Percentiles rank a stretch among this genome's conserved stretches.
phyloP scores from a whole-genome alignment of 192 early-diverging fungal genomes.

The Umbelopsis ramanniana region DNA sequence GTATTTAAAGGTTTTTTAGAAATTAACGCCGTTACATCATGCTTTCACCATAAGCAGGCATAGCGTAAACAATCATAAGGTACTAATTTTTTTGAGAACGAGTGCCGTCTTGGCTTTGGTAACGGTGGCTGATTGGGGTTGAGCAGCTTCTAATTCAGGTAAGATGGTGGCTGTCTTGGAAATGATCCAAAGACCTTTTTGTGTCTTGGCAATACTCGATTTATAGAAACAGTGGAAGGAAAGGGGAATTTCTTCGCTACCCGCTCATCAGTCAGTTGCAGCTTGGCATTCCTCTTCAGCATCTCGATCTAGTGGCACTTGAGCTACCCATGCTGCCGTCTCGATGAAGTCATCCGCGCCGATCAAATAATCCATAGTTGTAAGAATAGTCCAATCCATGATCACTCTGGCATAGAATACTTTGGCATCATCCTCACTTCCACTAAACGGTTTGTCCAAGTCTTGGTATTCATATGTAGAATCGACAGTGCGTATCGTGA shows the following conservation, averaged over 20 bases:
- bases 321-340: conserved; percentile 41
- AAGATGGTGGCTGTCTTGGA: conserved; percentile 3
- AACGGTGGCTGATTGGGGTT: background rate
- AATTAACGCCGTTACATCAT: conserved; percentile 20
- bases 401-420: conserved; percentile 29
- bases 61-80: conserved; percentile 3
- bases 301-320: conserved; percentile 6
- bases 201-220: background rate
- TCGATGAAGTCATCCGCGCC: conserved; percentile 29
- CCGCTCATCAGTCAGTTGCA: background rate
- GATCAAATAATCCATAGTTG: conserved; percentile 36
- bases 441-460: background rate
- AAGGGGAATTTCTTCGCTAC: background rate
- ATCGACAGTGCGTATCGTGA: conserved; percentile 2
- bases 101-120: background rate
- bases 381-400: conserved; percentile 42
- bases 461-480: background rate
- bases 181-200: background rate
- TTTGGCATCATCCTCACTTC: conserved; percentile 11
- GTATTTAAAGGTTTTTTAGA: conserved; percentile 1
- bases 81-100: background rate
- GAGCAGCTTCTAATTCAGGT: background rate
- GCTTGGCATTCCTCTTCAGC: conserved; percentile 2
- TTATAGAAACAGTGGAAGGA: no score
- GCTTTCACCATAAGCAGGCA: background rate